These are phyloP conservation scores for Chalara sp. DNA, from an alignment of 2,329 filamentous ascomycete genomes.

Conservation along the genomic window DNA sequence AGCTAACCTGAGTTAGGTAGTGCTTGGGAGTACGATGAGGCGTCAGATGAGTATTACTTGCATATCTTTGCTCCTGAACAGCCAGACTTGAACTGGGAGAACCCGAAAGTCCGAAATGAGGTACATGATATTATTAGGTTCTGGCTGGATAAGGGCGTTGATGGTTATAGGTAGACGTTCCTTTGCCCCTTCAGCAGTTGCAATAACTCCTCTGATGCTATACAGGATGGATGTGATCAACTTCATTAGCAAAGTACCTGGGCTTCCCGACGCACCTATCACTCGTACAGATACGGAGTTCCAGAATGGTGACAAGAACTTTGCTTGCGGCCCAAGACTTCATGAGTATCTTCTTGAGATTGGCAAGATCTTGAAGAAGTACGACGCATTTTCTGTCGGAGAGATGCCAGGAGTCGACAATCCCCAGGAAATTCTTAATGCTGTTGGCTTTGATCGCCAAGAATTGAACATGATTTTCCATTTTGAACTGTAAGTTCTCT, in stretches of 20 bases:
- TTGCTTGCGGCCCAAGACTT: slow-evolving; percentile 51
- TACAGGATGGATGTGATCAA: slow-evolving; percentile 59
- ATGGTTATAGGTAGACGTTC: slow-evolving; percentile 37
- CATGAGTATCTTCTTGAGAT: slow-evolving; percentile 43
- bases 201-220: no score
- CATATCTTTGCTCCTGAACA: slow-evolving; percentile 63
- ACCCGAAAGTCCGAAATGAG: slow-evolving; percentile 55
- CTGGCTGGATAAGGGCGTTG: slow-evolving; percentile 60
- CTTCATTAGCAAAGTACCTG: slow-evolving; percentile 55
- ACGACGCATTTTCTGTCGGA: slow-evolving; percentile 45
- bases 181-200: no score
- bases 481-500: slow-evolving; percentile 49
- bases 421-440: slow-evolving; percentile 41
- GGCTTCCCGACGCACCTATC: slow-evolving; percentile 46
- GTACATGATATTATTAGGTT: slow-evolving; percentile 67
- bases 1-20: slow-evolving; percentile 17
- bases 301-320: slow-evolving; percentile 46
- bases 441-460: slow-evolving; percentile 47
- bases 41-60: slow-evolving; percentile 46
- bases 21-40: slow-evolving; percentile 48
- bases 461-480: slow-evolving; percentile 70
- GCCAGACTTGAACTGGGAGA: slow-evolving; percentile 75
- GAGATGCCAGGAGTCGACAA: slow-evolving; percentile 39
- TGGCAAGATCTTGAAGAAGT: slow-evolving; percentile 37
- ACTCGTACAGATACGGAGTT: slow-evolving; percentile 33